Evolutionary conservation across 148 eudicot genomes (phyloP).

Genomic region (Vaccinium macrocarpon): DNA sequence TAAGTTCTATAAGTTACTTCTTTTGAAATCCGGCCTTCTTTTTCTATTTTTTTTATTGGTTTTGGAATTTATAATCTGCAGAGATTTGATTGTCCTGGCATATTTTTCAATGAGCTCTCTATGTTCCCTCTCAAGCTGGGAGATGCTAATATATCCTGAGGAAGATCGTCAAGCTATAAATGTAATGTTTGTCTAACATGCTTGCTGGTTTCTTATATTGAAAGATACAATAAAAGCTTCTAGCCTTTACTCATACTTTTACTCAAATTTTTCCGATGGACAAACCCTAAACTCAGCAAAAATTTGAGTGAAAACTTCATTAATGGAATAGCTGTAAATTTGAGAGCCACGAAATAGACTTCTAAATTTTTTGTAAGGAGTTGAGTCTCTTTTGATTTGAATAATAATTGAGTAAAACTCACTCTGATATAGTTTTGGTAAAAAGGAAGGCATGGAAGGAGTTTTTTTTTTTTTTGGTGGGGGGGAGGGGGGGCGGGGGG

Average conservation of each 20-base stretch:
- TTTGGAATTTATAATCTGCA: not conserved
- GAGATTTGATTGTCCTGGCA: conserved; percentile 3
- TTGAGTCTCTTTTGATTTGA: not conserved
- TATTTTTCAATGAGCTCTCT: not conserved
- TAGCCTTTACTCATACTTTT: too few species aligned
- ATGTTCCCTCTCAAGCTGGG: not conserved
- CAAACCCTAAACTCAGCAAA: not conserved
- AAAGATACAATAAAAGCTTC: not conserved
- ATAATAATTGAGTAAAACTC: not conserved
- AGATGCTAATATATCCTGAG: not conserved
- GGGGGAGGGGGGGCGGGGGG: too few species aligned
- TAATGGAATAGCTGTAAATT: not conserved
- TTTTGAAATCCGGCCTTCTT: not conserved
- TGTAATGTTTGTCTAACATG: not conserved
- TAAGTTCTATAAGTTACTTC: not conserved
- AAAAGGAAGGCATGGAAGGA: not conserved
- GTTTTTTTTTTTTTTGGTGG: too few species aligned
- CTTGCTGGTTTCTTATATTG: not conserved
- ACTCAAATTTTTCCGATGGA: not conserved
- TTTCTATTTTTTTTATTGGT: not conserved
- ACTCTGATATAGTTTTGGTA: not conserved
- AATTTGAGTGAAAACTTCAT: not conserved
- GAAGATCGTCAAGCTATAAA: not conserved
- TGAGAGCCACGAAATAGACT: not conserved
- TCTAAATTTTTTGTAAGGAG: not conserved